Evolutionary conservation across 83 land plant genomes (phyloP).

Genomic region (Thuja plicata): DNA sequence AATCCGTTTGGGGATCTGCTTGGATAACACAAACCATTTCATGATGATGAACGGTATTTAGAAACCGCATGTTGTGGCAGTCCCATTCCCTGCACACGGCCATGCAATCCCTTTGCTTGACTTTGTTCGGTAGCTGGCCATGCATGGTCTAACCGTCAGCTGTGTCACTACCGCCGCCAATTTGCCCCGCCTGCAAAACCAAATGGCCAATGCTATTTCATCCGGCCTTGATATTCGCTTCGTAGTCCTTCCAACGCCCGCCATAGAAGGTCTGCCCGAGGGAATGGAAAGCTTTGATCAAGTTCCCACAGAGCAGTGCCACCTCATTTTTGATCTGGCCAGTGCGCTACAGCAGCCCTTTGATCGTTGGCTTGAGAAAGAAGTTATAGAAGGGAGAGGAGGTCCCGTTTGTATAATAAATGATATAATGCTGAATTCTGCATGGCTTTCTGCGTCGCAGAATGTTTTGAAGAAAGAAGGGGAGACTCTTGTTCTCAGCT

Average conservation of each 20-base stretch:
- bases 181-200: neutral
- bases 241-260: neutral
- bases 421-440: no score
- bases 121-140: constrained; percentile 41
- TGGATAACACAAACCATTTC: no score
- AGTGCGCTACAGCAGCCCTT: neutral
- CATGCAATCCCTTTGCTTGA: constrained; percentile 67
- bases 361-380: neutral
- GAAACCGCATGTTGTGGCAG: neutral
- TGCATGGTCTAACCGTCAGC: constrained; percentile 23
- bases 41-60: no score
- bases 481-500: no score
- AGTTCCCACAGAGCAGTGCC: neutral
- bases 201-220: neutral
- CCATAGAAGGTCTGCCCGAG: neutral
- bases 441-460: no score
- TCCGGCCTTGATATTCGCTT: no score
- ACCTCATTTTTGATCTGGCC: neutral
- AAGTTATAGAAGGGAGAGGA: neutral
- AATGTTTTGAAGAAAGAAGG: no score
- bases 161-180: neutral
- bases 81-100: constrained; percentile 53
- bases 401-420: no score
- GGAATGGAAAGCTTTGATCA: neutral
- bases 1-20: no score